phyloP scores from a whole-genome alignment of 129 eudicot genomes.

The Chrysanthemum seticuspe region DNA sequence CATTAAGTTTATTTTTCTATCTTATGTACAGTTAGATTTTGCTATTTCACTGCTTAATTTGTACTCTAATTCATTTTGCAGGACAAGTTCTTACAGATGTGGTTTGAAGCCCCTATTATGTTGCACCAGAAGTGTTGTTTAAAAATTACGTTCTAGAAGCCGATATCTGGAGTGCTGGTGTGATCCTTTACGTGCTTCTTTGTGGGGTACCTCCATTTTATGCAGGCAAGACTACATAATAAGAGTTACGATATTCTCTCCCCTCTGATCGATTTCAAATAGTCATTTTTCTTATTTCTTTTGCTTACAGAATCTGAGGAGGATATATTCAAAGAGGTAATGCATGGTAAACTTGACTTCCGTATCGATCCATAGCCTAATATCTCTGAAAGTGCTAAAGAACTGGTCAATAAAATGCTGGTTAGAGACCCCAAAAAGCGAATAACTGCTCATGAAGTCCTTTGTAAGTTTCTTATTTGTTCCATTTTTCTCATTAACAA shows the following conservation, averaged over 20 bases:
- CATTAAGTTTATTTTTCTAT: too few species aligned
- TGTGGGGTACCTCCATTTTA: constrained; percentile 85
- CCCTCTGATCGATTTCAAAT: too few species aligned
- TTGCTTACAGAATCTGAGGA: not conserved
- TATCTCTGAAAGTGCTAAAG: constrained; percentile 75
- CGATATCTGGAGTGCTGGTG: constrained; percentile 89
- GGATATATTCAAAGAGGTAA: too few species aligned
- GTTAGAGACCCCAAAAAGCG: constrained; percentile 56
- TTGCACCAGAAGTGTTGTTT: constrained; percentile 84
- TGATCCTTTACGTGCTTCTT: constrained; percentile 63
- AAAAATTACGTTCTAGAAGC: constrained; percentile 71
- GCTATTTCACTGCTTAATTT: too few species aligned
- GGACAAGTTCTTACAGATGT: constrained; percentile 64
- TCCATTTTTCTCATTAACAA: not conserved
- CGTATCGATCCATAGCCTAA: constrained; percentile 62
- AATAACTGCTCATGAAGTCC: constrained; percentile 65
- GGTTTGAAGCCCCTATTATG: constrained; percentile 85
- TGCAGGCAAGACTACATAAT: constrained; percentile 46
- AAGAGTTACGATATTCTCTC: too few species aligned
- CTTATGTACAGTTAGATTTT: too few species aligned
- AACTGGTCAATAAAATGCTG: constrained; percentile 61
- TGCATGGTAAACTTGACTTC: too few species aligned
- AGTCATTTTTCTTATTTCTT: constrained; percentile 15
- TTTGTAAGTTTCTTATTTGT: constrained; percentile 48
- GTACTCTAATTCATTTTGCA: constrained; percentile 10